Evolutionary conservation across 257 asterid genomes (phyloP), one percentile per base, ranked within the genome.

Genomic region (Ligustrum vulgare): DNA sequence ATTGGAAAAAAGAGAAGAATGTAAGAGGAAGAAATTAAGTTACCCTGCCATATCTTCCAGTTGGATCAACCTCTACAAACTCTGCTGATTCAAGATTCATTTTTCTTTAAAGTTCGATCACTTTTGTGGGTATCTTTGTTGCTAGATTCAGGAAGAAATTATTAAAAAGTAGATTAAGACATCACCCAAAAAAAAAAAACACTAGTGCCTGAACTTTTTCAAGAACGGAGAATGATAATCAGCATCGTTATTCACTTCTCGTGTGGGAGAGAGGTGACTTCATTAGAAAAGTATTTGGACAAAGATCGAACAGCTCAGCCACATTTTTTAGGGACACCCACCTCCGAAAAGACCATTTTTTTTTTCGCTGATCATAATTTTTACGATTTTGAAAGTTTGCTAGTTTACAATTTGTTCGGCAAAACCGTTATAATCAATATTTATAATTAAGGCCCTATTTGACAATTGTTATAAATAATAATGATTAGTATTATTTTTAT

Each of bases 31-130:
- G 32, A 60, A 60, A 22, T 25, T 6, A 60, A 60, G 35, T 22
- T 60, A 60, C 67, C 67, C 67, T 23, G 34, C 90, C 90, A 28
- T 70, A 86, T 18, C 87, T 73, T 13, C 86, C 86, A 0, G 85
- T 71, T 6, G 90, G 90, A 49, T 86, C 90, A 6, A 83, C 83
- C 75, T 86, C 90, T 68, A 79, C 86, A 16, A 83, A 86, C 13
- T 60, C 67, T 23, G 67, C 67, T 25, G 67, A 25, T 60, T 60
- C 67, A 3, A 60, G 67, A 11, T 60, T 60, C 67, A 60, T 60
- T 60, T 60, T 11, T 25, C 20, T 12, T 60, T 60, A 23, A 60
- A 60, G 35, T 60, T 23, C 1, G n/a, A 25, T 60, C 35, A 60
- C 67, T 25, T 60, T 60, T 60, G 34, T 25, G 9, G 67, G 67